A percentile compares a stretch with the other conserved stretches of the same genome.
phyloP scores from a whole-genome alignment of 2,329 filamentous ascomycete species.

The Nigrograna mackinnonii region DNA sequence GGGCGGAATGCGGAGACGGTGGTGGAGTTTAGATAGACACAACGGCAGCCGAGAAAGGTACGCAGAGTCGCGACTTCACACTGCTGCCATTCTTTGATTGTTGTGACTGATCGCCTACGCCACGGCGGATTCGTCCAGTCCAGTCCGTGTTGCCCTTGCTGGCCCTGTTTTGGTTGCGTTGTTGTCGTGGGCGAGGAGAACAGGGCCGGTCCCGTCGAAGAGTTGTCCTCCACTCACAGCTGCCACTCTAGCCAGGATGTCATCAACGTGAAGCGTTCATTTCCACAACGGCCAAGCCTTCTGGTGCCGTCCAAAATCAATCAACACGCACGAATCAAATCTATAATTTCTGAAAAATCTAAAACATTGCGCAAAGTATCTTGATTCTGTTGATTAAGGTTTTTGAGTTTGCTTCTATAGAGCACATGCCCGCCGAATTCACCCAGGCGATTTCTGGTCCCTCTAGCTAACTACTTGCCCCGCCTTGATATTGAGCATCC shows the following conservation, averaged over 20 bases:
- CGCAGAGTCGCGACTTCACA: slow-evolving; percentile 9
- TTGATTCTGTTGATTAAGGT: too few relatives aligned
- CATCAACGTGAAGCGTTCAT: slow-evolving; percentile 24
- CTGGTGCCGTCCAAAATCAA: neutral
- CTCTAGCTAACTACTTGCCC: too few relatives aligned
- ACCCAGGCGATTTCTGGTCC: too few relatives aligned
- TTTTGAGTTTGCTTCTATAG: too few relatives aligned
- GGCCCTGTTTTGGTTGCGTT: slow-evolving; percentile 11
- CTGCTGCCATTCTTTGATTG: slow-evolving; percentile 16
- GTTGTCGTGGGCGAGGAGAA: slow-evolving; percentile 11
- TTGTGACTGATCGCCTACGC: slow-evolving; percentile 14
- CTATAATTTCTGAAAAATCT: too few relatives aligned
- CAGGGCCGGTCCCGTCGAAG: slow-evolving; percentile 11
- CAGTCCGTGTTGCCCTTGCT: slow-evolving; percentile 3
- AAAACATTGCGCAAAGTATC: too few relatives aligned
- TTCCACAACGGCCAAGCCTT: slow-evolving; percentile 7
- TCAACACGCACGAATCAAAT: neutral
- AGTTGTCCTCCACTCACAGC: slow-evolving; percentile 20
- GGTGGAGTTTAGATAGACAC: slow-evolving; percentile 2
- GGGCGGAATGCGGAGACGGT: slow-evolving; percentile 4
- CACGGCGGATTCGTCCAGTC: slow-evolving; percentile 1
- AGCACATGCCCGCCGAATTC: too few relatives aligned
- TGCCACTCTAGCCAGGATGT: slow-evolving; percentile 10
- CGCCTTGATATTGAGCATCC: too few relatives aligned
- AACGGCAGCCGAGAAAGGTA: slow-evolving; percentile 5